Percentiles rank a stretch among this genome's conserved stretches.
Evolutionary conservation across 345 rosid species (phyloP).

Genomic region (Brassica incana): DNA sequence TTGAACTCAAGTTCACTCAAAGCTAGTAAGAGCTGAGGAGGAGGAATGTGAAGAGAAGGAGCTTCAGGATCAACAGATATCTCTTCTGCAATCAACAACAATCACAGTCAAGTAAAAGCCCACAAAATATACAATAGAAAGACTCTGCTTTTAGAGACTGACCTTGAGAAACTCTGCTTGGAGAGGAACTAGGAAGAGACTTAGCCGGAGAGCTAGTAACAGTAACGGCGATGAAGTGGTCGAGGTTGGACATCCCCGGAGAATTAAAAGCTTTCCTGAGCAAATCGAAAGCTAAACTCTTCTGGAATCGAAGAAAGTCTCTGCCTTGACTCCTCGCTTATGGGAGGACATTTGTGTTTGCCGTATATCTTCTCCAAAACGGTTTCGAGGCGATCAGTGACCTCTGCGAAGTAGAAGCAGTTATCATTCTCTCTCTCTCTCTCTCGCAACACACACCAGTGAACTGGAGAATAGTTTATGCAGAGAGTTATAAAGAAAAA

Average conservation of each 20-base stretch:
- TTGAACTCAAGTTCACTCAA: slow-evolving; percentile 53
- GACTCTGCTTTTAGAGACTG: not conserved
- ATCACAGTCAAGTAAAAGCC: not conserved
- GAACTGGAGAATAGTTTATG: not conserved
- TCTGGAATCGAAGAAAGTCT: slow-evolving; percentile 43
- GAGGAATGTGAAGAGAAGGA: slow-evolving; percentile 13
- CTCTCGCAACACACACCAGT: too few relatives aligned
- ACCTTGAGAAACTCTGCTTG: not conserved
- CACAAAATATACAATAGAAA: too few relatives aligned
- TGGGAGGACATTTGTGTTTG: slow-evolving; percentile 36
- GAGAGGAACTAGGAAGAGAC: not conserved
- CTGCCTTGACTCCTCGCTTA: slow-evolving; percentile 28
- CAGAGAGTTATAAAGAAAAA: not conserved
- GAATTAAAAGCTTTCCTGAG: slow-evolving; percentile 13
- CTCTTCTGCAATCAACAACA: not conserved
- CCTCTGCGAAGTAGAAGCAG: too few relatives aligned
- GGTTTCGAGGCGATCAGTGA: slow-evolving; percentile 35
- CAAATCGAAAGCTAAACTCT: slow-evolving; percentile 34
- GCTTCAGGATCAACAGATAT: not conserved
- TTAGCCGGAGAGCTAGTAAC: not conserved
- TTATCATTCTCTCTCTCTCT: not conserved
- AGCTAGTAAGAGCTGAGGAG: slow-evolving; percentile 48
- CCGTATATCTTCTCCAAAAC: slow-evolving; percentile 41
- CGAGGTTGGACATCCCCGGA: slow-evolving; percentile 2
- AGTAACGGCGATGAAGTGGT: slow-evolving; percentile 12